These are phyloP conservation scores for Zygosaccharomyces pseudobailii DNA, from an alignment of 1,139 yeast genomes.

Conservation along the genomic window DNA sequence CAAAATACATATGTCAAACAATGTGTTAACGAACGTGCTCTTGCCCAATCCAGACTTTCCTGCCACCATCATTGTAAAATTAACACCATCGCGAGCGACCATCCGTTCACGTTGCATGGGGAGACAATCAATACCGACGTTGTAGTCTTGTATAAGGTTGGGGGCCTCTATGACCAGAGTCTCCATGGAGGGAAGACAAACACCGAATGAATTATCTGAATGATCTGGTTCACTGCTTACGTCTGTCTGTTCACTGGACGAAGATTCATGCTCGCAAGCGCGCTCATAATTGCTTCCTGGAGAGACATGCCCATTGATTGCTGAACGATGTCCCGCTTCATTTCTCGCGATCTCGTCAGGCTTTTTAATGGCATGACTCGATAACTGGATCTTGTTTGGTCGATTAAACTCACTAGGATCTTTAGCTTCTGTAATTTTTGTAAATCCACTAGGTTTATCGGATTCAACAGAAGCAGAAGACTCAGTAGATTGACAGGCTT, in stretches of 20 bases:
- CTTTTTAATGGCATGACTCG: neutral
- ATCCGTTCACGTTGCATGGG: slow-evolving; percentile 30
- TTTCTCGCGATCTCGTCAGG: neutral
- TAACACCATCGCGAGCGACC: slow-evolving; percentile 44
- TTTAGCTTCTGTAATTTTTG: neutral
- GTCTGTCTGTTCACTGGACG: neutral
- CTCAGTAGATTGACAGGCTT: no score
- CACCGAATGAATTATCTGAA: neutral
- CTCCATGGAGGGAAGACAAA: neutral
- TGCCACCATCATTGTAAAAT: slow-evolving; percentile 53
- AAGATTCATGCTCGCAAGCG: neutral
- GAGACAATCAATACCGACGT: slow-evolving; percentile 27
- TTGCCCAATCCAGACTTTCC: slow-evolving; percentile 55
- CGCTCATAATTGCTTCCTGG: neutral
- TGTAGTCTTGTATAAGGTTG: neutral
- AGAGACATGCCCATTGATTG: neutral
- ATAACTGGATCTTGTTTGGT: neutral
- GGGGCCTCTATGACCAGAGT: neutral
- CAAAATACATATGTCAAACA: slow-evolving; percentile 39
- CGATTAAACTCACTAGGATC: neutral
- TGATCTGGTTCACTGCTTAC: neutral
- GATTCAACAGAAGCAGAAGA: no score
- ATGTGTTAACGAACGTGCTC: slow-evolving; percentile 55
- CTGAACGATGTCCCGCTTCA: neutral
- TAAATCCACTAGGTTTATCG: no score